Conservation (phyloP, 805 yeast species). For the Vanderwaltozyma tropicalis region DNA sequence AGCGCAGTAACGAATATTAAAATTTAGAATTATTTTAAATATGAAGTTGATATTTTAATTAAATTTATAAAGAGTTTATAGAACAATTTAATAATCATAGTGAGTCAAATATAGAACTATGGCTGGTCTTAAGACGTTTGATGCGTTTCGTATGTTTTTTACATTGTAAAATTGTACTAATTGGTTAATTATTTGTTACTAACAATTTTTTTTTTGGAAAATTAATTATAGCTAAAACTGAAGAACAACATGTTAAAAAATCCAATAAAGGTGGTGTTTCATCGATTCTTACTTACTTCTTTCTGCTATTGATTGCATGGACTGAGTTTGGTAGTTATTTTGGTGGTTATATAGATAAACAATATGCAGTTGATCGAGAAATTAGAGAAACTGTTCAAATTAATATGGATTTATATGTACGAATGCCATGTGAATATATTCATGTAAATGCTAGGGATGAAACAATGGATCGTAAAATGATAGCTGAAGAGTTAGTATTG, state of each 20-base stretch:
- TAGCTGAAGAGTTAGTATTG: constrained; percentile 62
- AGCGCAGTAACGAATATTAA: too few relatives aligned
- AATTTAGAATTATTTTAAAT: too few relatives aligned
- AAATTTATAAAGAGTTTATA: too few relatives aligned
- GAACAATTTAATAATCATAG: neutral
- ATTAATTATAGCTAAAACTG: constrained; percentile 45
- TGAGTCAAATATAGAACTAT: constrained; percentile 7
- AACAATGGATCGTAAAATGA: constrained; percentile 68
- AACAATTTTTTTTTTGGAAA: neutral
- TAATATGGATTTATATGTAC: constrained; percentile 70
- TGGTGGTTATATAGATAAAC: constrained; percentile 73
- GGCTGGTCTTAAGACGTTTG: constrained; percentile 44
- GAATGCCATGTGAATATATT: constrained; percentile 71
- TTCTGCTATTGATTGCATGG: constrained; percentile 63
- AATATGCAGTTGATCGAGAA: constrained; percentile 60
- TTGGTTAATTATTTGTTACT: neutral
- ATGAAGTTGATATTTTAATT: too few relatives aligned
- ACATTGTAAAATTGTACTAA: neutral
- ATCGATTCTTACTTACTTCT: constrained; percentile 51
- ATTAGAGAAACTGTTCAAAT: constrained; percentile 51
- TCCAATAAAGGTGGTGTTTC: constrained; percentile 71
- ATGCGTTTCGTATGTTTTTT: constrained; percentile 53
- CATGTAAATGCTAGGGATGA: constrained; percentile 69
- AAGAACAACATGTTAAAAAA: constrained; percentile 58
- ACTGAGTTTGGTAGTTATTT: constrained; percentile 74